These are phyloP conservation scores for Termitomyces sp. DNA, from an alignment of 768 basidiomycete species.

Conservation along the genomic window DNA sequence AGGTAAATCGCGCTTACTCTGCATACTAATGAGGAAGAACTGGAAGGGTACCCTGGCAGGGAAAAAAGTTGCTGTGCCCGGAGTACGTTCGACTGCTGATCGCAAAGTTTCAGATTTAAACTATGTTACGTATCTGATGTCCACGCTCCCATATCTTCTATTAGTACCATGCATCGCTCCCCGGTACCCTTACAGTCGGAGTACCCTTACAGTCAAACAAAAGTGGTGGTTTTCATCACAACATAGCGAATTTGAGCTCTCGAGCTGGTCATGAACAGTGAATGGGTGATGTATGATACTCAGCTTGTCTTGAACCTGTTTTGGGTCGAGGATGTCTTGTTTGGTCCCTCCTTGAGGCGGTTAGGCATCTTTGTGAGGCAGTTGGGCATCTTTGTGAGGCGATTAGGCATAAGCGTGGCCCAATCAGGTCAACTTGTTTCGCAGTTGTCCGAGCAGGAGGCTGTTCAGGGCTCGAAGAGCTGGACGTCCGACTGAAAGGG, in stretches of 20 bases:
- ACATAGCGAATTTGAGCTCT: neutral
- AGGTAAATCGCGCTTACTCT: neutral
- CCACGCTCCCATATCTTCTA: neutral
- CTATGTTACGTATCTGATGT: neutral
- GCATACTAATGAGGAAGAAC: neutral
- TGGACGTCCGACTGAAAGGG: neutral
- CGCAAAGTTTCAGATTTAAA: neutral
- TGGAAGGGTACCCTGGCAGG: neutral
- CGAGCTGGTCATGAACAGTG: neutral
- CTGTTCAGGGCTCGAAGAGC: neutral
- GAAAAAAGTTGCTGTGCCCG: too few species aligned
- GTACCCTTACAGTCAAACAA: neutral
- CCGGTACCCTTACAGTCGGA: neutral
- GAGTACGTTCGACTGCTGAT: neutral
- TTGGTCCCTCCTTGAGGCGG: neutral
- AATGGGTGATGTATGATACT: neutral
- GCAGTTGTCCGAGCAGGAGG: neutral
- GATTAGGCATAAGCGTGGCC: neutral
- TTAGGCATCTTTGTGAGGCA: too few species aligned
- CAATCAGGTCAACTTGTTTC: too few species aligned
- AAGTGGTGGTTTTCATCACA: neutral
- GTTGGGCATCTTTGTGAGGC: too few species aligned
- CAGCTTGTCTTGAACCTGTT: neutral
- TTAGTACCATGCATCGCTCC: neutral
- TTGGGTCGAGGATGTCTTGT: neutral